Evolutionary conservation across 805 yeast genomes (phyloP).

Genomic region (Geotrichum ghanense): DNA sequence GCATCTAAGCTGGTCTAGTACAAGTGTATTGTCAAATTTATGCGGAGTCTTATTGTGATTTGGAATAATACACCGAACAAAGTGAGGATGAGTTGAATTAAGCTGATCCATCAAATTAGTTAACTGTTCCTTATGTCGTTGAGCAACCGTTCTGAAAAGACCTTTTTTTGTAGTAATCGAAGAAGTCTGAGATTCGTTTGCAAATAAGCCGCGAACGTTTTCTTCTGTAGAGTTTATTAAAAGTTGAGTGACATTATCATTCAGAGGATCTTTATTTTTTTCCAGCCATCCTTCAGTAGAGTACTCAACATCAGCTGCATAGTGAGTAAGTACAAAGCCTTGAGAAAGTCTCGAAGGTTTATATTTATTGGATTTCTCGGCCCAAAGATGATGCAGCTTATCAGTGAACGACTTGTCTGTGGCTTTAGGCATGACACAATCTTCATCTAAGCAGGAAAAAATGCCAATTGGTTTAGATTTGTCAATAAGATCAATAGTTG

Average conservation of each 20-base stretch:
- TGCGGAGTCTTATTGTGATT: slow-evolving; percentile 64
- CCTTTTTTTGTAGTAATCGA: slow-evolving; percentile 25
- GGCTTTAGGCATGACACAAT: slow-evolving; percentile 88
- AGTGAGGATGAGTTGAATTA: slow-evolving; percentile 81
- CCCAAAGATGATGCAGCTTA: slow-evolving; percentile 61
- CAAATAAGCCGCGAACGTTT: slow-evolving; percentile 49
- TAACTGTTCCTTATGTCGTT: slow-evolving; percentile 80
- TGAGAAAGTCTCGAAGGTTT: slow-evolving; percentile 60
- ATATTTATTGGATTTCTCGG: slow-evolving; percentile 41
- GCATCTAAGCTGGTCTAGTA: slow-evolving; percentile 82
- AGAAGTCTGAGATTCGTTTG: slow-evolving; percentile 12
- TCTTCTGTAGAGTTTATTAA: slow-evolving; percentile 44
- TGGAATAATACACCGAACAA: slow-evolving; percentile 92
- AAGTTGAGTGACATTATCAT: slow-evolving; percentile 56
- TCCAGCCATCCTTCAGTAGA: slow-evolving; percentile 86
- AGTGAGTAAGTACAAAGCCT: slow-evolving; percentile 80
- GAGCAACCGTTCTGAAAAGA: slow-evolving; percentile 69
- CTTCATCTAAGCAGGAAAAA: slow-evolving; percentile 82
- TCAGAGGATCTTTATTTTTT: slow-evolving; percentile 88
- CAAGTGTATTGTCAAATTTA: slow-evolving; percentile 60
- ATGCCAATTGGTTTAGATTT: slow-evolving; percentile 64
- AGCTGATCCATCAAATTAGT: slow-evolving; percentile 59
- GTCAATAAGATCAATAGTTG: slow-evolving; percentile 88
- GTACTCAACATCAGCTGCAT: slow-evolving; percentile 95
- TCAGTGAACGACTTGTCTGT: slow-evolving; percentile 74